Evolutionary conservation across 1,284 basidiomycete species (phyloP).

Genomic region (Ceratobasidium papillatum): DNA sequence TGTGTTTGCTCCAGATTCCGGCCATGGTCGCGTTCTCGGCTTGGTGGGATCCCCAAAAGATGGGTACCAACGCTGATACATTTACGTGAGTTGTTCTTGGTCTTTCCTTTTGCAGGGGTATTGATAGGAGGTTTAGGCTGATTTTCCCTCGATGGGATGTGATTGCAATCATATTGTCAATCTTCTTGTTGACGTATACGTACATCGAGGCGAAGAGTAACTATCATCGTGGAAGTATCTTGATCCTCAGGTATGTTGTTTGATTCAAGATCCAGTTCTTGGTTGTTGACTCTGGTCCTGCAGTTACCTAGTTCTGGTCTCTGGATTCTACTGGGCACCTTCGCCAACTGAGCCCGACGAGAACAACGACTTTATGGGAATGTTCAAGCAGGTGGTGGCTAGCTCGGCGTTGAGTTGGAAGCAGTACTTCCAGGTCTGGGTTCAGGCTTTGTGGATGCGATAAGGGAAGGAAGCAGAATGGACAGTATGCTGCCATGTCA

Average conservation of each 20-base stretch:
- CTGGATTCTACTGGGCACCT: slow-evolving; percentile 82
- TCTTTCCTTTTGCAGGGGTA: not conserved
- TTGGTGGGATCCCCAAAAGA: slow-evolving; percentile 83
- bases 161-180: slow-evolving; percentile 90
- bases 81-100: slow-evolving; percentile 75
- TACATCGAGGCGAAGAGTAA: slow-evolving; percentile 99
- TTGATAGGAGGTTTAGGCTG: slow-evolving; percentile 63
- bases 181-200: slow-evolving; percentile 98
- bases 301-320: slow-evolving; percentile 80
- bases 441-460: slow-evolving; percentile 25
- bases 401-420: slow-evolving; percentile 24
- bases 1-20: slow-evolving; percentile 96
- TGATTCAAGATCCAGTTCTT: too few relatives aligned
- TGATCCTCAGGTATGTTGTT: slow-evolving; percentile 77
- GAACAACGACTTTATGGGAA: not conserved
- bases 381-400: not conserved
- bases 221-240: slow-evolving; percentile 93
- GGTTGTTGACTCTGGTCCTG: not conserved
- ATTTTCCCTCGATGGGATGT: slow-evolving; percentile 99
- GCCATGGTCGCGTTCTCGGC: slow-evolving; percentile 99
- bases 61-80: slow-evolving; percentile 83
- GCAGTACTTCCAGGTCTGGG: slow-evolving; percentile 25
- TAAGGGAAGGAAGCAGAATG: not conserved
- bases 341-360: not conserved
- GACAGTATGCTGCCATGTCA: not conserved